These are phyloP conservation scores for Gossypium schwendimanii DNA, from an alignment of 441 rosid genomes.

Conservation along the genomic window DNA sequence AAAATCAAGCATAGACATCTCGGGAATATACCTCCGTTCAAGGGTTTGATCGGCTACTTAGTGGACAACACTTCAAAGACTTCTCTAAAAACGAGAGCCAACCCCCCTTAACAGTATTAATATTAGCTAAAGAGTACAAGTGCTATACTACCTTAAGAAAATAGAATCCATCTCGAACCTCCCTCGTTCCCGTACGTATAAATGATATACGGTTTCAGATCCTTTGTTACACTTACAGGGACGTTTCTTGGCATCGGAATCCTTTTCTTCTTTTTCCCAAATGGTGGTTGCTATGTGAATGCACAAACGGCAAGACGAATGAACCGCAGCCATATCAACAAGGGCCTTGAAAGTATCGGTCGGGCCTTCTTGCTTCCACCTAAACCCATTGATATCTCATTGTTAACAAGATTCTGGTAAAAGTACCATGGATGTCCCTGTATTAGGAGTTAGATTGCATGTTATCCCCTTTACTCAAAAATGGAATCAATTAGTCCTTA, in stretches of 20 bases:
- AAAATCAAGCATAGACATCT: no score
- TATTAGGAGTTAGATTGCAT: no score
- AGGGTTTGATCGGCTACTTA: no score
- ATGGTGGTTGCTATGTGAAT: conserved; percentile 70
- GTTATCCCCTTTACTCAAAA: no score
- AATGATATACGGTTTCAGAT: conserved; percentile 51
- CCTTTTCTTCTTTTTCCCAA: conserved; percentile 60
- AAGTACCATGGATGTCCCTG: no score
- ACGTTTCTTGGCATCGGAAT: conserved; percentile 42
- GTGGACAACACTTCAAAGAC: no score
- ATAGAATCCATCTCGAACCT: conserved; percentile 69
- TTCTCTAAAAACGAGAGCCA: no score
- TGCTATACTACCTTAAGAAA: conserved; percentile 51
- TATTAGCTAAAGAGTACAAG: background rate
- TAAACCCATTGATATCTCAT: conserved; percentile 14
- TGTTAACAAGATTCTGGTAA: no score
- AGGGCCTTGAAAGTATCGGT: conserved; percentile 87
- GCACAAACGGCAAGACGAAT: conserved; percentile 89
- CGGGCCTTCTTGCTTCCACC: conserved; percentile 89
- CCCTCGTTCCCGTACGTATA: conserved; percentile 75
- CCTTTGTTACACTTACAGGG: conserved; percentile 78
- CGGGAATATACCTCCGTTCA: no score
- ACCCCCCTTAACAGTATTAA: no score
- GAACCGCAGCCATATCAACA: conserved; percentile 87
- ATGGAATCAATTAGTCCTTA: no score